Conservation (phyloP, 352 stramenopile species). For the Phytophthora aleatoria region DNA sequence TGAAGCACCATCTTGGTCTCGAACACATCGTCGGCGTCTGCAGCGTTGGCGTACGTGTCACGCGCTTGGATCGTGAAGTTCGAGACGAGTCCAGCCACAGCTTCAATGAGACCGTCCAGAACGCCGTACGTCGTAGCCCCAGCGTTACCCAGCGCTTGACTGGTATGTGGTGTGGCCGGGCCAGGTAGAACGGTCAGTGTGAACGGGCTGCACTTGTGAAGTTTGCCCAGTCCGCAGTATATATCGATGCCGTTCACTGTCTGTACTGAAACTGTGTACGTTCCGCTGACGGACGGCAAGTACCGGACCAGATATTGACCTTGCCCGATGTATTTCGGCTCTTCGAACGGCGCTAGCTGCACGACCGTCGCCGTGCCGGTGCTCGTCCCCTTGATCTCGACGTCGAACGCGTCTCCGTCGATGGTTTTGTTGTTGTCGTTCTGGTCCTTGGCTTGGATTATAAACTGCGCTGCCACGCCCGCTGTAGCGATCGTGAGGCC, state of each 20-base stretch:
- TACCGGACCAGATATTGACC: conserved; percentile 94
- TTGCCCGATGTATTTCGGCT: conserved; percentile 88
- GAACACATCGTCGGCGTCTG: conserved; percentile 51
- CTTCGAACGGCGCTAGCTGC: conserved; percentile 60
- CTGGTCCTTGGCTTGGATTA: conserved; percentile 95
- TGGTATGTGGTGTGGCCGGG: conserved; percentile 87
- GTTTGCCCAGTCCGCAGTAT: conserved; percentile 92
- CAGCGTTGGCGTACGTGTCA: conserved; percentile 93
- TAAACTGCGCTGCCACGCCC: conserved; percentile 89
- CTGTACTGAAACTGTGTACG: conserved; percentile 91
- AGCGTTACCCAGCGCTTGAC: conserved; percentile 82
- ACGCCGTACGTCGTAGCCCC: conserved; percentile 55
- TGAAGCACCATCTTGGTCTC: conserved; percentile 85
- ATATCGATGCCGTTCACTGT: conserved; percentile 94
- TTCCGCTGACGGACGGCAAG: conserved; percentile 76
- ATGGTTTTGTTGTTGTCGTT: conserved; percentile 92
- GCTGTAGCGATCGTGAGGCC: conserved; percentile 79
- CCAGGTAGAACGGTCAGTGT: conserved; percentile 86
- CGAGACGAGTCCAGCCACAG: conserved; percentile 89
- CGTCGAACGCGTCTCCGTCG: conserved; percentile 77
- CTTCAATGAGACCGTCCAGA: conserved; percentile 91
- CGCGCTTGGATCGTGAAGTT: conserved; percentile 96
- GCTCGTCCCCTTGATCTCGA: conserved; percentile 51
- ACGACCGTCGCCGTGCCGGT: conserved; percentile 19
- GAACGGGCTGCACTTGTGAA: conserved; percentile 96